Percentiles rank a stretch among this genome's conserved stretches.
Conservation (phyloP, 495 filamentous ascomycete species). For the Durotheca rogersii region DNA sequence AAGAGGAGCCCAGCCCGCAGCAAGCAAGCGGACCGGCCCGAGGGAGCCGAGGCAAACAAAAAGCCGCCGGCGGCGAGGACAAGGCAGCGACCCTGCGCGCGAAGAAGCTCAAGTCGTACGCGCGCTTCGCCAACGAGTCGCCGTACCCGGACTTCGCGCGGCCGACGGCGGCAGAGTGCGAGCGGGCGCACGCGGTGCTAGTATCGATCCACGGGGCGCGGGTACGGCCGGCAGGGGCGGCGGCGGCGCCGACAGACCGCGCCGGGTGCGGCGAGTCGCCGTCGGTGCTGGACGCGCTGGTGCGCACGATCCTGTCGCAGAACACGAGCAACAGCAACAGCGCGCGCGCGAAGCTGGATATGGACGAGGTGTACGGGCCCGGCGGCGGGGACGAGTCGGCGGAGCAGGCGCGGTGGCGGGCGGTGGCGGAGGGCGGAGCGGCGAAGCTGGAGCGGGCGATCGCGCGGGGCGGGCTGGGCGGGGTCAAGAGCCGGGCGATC, state of each 20-base stretch:
- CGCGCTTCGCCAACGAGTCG: slow-evolving; percentile 37
- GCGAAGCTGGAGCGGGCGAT: slow-evolving; percentile 71
- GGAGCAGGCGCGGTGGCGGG: slow-evolving; percentile 61
- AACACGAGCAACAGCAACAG: slow-evolving; percentile 69
- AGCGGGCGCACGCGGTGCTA: slow-evolving; percentile 65
- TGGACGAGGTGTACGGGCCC: slow-evolving; percentile 71
- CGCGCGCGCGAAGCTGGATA: slow-evolving; percentile 65
- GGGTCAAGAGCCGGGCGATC: slow-evolving; percentile 74
- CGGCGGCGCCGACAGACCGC: slow-evolving; percentile 64
- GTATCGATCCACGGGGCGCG: slow-evolving; percentile 65
- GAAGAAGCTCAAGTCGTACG: slow-evolving; percentile 38
- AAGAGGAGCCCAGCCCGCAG: not conserved
- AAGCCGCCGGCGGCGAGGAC: not conserved
- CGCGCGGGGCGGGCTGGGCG: slow-evolving; percentile 66
- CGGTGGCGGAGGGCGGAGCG: slow-evolving; percentile 62
- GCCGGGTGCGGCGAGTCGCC: slow-evolving; percentile 86
- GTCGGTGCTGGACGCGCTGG: slow-evolving; percentile 80
- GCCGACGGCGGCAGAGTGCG: slow-evolving; percentile 72
- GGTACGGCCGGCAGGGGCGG: slow-evolving; percentile 59
- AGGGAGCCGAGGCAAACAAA: not conserved
- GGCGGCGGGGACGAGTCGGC: slow-evolving; percentile 48
- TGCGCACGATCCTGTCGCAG: slow-evolving; percentile 74
- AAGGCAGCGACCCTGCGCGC: slow-evolving; percentile 22
- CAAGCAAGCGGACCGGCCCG: not conserved
- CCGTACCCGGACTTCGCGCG: slow-evolving; percentile 69